Evolutionary conservation across 352 stramenopile species (phyloP), one percentile per base, ranked within the genome.

Genomic region (Thraustochytrium sp.): DNA sequence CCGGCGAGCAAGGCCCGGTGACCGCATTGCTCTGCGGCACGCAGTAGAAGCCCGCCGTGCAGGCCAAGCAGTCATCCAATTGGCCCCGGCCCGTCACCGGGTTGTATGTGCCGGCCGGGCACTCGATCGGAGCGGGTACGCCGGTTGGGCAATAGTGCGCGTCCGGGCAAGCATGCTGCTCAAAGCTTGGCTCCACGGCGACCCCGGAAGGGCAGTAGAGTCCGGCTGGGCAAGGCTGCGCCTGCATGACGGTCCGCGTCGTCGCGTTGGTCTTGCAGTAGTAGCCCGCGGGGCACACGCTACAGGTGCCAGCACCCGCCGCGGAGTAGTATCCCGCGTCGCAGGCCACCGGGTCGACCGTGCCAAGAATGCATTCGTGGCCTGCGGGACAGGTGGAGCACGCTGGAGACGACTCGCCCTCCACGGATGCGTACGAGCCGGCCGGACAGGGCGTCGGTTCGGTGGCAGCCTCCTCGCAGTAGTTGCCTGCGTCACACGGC

Each of bases 81-180:
- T 59, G 18, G 0, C 37, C 26, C 72, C 38, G 84, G 34, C 48
- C 80, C 34, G 89, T 92, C 0, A 93, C 78, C 37, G 93, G 93
- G 80, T 92, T 95, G 86, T 93, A 93, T 2, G 90, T 94, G 0
- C 93, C 93, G 29, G 92, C 88, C 11, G 90, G 91, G 62, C 93
- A 97, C 72, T 93, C 89, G 5, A 94, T 61, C 2, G 91, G 89
- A 16, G 86, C 82, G 13, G 88, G 86, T 0, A 92, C 93, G 8
- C 88, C 92, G 36, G 86, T 90, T 0, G 91, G 91, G 61, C 92
- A 96, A 44, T 91, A 95, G 73, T 92, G 93, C 0, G 89, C 92
- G n/a, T 80, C 61, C n/a, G 91, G 91, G 85, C 92, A 95, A 0
- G 91, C 88, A 84, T 95, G 90, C 4, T 86, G 82, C 42, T 89